Evolutionary conservation across 306 rosid species (phyloP).

Genomic region (Ochetophila trinervis): DNA sequence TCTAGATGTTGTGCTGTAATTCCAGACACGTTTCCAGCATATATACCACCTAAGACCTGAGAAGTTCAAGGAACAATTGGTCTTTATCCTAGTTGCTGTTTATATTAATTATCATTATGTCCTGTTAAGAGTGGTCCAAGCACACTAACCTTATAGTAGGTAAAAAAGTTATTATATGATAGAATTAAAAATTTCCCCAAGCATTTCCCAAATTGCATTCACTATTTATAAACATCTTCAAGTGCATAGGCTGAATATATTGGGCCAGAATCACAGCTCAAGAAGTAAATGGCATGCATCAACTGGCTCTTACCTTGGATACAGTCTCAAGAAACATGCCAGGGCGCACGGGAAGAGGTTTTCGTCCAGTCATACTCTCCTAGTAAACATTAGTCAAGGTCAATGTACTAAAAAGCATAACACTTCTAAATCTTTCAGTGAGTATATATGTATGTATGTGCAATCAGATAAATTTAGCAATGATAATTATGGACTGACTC

Average conservation of each 20-base stretch:
- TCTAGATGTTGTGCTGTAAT: constrained; percentile 94
- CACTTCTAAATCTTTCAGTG: not conserved
- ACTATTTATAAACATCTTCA: not conserved
- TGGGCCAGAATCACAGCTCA: constrained; percentile 1
- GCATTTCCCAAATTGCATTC: constrained; percentile 7
- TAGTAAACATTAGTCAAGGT: constrained; percentile 28
- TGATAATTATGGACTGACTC: constrained; percentile 33
- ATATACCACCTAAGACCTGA: constrained; percentile 89
- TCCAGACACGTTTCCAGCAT: constrained; percentile 76
- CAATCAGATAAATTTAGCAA: not conserved
- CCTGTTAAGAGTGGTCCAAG: constrained; percentile 6
- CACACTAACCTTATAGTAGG: not conserved
- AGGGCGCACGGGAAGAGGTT: constrained; percentile 82
- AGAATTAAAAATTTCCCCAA: constrained; percentile 13
- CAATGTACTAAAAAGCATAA: not conserved
- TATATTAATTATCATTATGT: not conserved
- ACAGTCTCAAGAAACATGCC: constrained; percentile 99
- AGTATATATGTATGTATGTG: not conserved
- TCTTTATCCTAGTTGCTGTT: not conserved
- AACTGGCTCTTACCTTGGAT: constrained; percentile 57
- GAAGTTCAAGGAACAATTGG: constrained; percentile 21
- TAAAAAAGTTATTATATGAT: no score
- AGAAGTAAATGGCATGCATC: constrained; percentile 7
- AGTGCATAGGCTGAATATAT: constrained; percentile 17
- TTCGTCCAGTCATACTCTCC: constrained; percentile 65